Evolutionary conservation across 2,329 filamentous ascomycete genomes (phyloP).

Genomic region (Colletotrichum sublineola): DNA sequence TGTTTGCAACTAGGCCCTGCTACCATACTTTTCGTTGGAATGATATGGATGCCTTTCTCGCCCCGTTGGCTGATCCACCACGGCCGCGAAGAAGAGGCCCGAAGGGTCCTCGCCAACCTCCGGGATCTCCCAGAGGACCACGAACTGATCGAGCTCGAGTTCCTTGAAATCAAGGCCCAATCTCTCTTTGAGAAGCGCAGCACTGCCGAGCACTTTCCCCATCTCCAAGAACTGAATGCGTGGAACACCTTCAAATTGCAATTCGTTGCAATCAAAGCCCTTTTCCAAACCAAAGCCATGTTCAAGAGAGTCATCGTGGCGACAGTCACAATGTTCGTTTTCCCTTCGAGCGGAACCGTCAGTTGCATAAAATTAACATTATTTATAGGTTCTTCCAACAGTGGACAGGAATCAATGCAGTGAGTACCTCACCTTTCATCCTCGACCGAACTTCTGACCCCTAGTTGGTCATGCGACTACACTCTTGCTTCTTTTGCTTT

Average conservation of each 20-base stretch:
- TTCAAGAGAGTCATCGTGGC: constrained; percentile 75
- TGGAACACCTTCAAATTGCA: constrained; percentile 78
- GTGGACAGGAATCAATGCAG: constrained; percentile 65
- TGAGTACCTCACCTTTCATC: constrained; percentile 47
- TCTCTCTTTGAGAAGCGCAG: constrained; percentile 82
- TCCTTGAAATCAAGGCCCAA: constrained; percentile 86
- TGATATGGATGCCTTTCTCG: constrained; percentile 84
- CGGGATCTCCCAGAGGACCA: constrained; percentile 73
- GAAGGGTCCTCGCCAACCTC: constrained; percentile 72
- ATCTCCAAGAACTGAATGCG: constrained; percentile 69
- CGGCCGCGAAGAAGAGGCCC: constrained; percentile 76
- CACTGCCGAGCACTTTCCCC: constrained; percentile 76
- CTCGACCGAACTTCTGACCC: background rate
- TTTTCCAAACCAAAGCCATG: constrained; percentile 76
- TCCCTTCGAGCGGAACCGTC: no score
- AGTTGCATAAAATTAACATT: background rate
- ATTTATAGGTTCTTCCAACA: constrained; percentile 39
- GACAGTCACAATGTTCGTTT: constrained; percentile 68
- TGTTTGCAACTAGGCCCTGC: constrained; percentile 79
- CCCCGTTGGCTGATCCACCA: constrained; percentile 83
- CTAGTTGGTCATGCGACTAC: background rate
- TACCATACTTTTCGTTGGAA: constrained; percentile 74
- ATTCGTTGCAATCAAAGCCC: constrained; percentile 73
- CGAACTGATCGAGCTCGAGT: constrained; percentile 80
- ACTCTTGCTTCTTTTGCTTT: background rate